A percentile compares a stretch with the other conserved stretches of the same genome.
phyloP scores from a whole-genome alignment of 192 early-diverging fungal genomes.

The Backusella sp. region DNA sequence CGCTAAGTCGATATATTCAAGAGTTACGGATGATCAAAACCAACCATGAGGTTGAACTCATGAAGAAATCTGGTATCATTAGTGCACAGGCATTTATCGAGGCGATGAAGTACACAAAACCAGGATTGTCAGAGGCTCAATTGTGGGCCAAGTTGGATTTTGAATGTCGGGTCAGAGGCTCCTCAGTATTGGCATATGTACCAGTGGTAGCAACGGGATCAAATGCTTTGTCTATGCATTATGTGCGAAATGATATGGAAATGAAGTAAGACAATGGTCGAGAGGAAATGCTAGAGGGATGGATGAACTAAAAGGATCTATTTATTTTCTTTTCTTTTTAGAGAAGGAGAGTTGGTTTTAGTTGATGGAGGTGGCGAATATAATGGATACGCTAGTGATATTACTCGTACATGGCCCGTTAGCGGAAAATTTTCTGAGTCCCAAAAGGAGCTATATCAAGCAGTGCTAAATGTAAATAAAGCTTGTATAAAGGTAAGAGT shows the following conservation, averaged over 20 bases:
- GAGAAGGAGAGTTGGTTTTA: conserved; percentile 80
- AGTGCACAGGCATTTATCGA: conserved; percentile 77
- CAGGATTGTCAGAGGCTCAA: conserved; percentile 69
- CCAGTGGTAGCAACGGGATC: conserved; percentile 93
- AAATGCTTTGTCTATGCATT: conserved; percentile 93
- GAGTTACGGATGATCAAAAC: conserved; percentile 79
- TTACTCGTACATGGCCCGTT: conserved; percentile 93
- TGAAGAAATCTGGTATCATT: conserved; percentile 75
- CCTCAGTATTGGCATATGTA: conserved; percentile 81
- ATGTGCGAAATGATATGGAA: conserved; percentile 84
- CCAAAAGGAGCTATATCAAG: conserved; percentile 83
- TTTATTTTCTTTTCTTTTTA: background rate
- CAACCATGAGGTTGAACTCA: conserved; percentile 72
- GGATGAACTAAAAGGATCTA: background rate
- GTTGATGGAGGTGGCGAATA: conserved; percentile 92
- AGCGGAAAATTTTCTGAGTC: conserved; percentile 80
- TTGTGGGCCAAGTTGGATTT: conserved; percentile 78
- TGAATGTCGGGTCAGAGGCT: conserved; percentile 59
- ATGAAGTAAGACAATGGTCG: conserved; percentile 35
- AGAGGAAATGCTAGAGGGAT: background rate
- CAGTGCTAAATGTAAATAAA: conserved; percentile 82
- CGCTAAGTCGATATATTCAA: conserved; percentile 62
- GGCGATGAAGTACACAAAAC: conserved; percentile 74
- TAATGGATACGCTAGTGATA: conserved; percentile 87
- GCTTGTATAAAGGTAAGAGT: conserved; percentile 72